phyloP scores from a whole-genome alignment of 2,329 filamentous ascomycete genomes.

The Sphaerulina populicola region DNA sequence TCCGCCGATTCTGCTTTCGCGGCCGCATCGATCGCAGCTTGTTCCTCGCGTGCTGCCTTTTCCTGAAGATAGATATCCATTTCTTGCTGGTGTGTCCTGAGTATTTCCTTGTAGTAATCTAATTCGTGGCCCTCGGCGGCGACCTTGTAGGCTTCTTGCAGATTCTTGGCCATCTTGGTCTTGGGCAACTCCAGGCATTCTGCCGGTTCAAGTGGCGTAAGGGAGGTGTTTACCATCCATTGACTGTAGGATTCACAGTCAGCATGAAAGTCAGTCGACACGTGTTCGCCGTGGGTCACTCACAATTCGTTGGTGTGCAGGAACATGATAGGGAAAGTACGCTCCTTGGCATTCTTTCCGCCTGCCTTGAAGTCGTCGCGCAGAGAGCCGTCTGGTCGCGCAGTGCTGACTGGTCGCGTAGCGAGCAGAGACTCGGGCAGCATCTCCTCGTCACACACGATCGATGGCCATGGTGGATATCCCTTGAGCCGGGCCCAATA shows the following conservation, averaged over 20 bases:
- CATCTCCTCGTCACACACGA: constrained; percentile 92
- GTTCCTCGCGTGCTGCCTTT: constrained; percentile 36
- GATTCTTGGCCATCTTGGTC: constrained; percentile 70
- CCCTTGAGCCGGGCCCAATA: constrained; percentile 92
- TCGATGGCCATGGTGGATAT: constrained; percentile 86
- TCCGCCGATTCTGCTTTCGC: constrained; percentile 37
- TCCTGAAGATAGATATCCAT: constrained; percentile 32
- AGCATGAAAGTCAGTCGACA: not conserved
- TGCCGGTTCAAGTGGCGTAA: constrained; percentile 67
- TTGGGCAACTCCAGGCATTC: constrained; percentile 59
- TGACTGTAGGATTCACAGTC: constrained; percentile 49
- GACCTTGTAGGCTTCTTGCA: constrained; percentile 70
- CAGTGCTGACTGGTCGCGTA: constrained; percentile 74
- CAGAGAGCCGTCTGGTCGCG: constrained; percentile 73
- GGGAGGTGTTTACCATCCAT: constrained; percentile 80
- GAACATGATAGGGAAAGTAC: constrained; percentile 93
- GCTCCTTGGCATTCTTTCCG: constrained; percentile 74
- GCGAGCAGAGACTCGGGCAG: constrained; percentile 69
- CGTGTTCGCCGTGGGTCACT: constrained; percentile 40
- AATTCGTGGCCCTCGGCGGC: constrained; percentile 71
- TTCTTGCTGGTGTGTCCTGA: constrained; percentile 52
- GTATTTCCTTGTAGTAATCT: constrained; percentile 72
- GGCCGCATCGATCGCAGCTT: constrained; percentile 33
- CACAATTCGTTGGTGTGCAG: constrained; percentile 94
- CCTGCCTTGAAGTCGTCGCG: constrained; percentile 79